These are phyloP conservation scores for Exidia glandulosa DNA, from an alignment of 768 basidiomycete species.

Conservation along the genomic window DNA sequence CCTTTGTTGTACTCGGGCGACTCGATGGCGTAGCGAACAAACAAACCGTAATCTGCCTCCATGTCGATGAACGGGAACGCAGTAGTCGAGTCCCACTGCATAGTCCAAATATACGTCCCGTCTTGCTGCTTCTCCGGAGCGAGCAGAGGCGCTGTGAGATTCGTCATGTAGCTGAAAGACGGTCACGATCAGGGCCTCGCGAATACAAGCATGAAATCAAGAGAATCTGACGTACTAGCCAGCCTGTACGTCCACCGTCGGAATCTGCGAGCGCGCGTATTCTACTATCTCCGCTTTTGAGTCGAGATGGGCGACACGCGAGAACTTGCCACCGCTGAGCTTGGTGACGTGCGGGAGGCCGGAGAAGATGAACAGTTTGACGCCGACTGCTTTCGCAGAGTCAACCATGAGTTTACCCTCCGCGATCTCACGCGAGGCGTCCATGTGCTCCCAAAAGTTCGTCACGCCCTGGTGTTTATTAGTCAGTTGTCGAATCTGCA, in stretches of 20 bases:
- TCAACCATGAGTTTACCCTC: slow-evolving; percentile 12
- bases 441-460: neutral
- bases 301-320: neutral
- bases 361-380: slow-evolving; percentile 7
- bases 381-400: slow-evolving; percentile 6
- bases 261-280: neutral
- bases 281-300: neutral
- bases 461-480: neutral
- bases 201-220: neutral
- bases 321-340: neutral
- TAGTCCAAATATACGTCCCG: neutral
- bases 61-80: neutral
- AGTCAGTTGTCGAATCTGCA: neutral
- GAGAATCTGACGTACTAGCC: neutral
- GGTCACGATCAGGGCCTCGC: neutral
- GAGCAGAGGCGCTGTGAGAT: neutral
- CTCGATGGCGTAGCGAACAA: neutral
- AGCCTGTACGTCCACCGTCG: neutral
- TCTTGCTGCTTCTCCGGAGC: neutral
- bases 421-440: slow-evolving; percentile 3
- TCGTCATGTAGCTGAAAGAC: neutral
- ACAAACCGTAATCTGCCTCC: neutral
- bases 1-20: neutral
- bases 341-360: neutral
- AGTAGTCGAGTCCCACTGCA: neutral